A percentile compares a stretch with the other conserved stretches of the same genome.
Conservation (phyloP, 106 monocot species). For the Dioscorea dumetorum region DNA sequence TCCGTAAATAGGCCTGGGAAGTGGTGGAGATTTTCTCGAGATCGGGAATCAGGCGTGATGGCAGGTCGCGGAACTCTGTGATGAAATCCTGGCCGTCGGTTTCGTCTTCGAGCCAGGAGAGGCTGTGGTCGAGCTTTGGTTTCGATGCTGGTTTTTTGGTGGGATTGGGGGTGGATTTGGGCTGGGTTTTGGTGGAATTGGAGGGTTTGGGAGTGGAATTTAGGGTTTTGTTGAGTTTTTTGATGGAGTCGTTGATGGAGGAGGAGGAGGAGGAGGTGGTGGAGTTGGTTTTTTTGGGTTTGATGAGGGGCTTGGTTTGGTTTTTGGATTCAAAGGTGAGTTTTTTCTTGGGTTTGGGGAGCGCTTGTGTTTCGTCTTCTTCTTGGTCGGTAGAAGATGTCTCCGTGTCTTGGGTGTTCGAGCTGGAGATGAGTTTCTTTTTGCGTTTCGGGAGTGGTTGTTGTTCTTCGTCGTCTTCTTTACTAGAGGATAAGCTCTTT, state of each 20-base stretch:
- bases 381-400: no score
- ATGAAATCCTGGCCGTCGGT: slow-evolving; percentile 39
- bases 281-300: slow-evolving; percentile 45
- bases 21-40: slow-evolving; percentile 61
- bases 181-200: slow-evolving; percentile 14
- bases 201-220: slow-evolving; percentile 6
- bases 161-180: slow-evolving; percentile 32
- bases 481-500: no score
- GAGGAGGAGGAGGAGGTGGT: slow-evolving; percentile 2
- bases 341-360: slow-evolving; percentile 18
- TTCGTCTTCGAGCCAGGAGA: slow-evolving; percentile 24
- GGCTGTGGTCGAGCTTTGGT: not conserved
- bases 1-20: slow-evolving; percentile 63
- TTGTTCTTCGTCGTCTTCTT: no score
- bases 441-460: no score
- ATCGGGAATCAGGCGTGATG: slow-evolving; percentile 60
- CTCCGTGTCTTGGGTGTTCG: no score
- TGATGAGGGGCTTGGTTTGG: slow-evolving; percentile 32
- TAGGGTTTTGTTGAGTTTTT: slow-evolving; percentile 21
- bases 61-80: slow-evolving; percentile 75
- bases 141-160: slow-evolving; percentile 9
- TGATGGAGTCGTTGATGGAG: not conserved
- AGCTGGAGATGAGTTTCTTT: no score
- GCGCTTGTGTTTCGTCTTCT: no score
- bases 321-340: slow-evolving; percentile 17